A percentile compares a stretch with the other conserved stretches of the same genome.
phyloP scores from a whole-genome alignment of 805 yeast species.

The Myxozyma neglecta region DNA sequence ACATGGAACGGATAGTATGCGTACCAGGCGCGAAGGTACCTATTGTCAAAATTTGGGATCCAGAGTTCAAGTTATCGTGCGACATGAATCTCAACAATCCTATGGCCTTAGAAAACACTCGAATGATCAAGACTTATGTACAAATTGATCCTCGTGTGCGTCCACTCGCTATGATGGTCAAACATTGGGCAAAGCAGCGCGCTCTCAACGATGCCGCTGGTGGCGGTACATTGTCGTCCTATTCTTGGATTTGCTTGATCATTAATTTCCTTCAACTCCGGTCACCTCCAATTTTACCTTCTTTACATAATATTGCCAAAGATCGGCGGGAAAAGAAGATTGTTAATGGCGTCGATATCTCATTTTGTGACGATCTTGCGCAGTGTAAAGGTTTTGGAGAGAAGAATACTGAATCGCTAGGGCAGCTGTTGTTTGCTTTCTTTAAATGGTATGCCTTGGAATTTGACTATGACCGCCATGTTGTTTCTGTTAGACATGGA shows the following conservation, averaged over 20 bases:
- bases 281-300: slow-evolving; percentile 32
- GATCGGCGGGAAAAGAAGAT: slow-evolving; percentile 9
- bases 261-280: slow-evolving; percentile 34
- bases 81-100: slow-evolving; percentile 36
- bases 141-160: slow-evolving; percentile 34
- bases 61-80: slow-evolving; percentile 32
- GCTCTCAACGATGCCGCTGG: slow-evolving; percentile 36
- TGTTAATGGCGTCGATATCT: slow-evolving; percentile 27
- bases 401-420: slow-evolving; percentile 32
- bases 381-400: slow-evolving; percentile 23
- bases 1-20: slow-evolving; percentile 34
- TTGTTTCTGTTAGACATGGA: slow-evolving; percentile 34
- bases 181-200: slow-evolving; percentile 36
- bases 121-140: slow-evolving; percentile 33
- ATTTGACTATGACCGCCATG: slow-evolving; percentile 31
- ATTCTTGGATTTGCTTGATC: slow-evolving; percentile 36
- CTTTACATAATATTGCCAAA: slow-evolving; percentile 28
- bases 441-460: slow-evolving; percentile 33
- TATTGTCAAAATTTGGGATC: slow-evolving; percentile 36
- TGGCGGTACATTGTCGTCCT: slow-evolving; percentile 36
- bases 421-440: slow-evolving; percentile 30
- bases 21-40: slow-evolving; percentile 36
- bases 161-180: slow-evolving; percentile 33
- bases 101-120: slow-evolving; percentile 34
- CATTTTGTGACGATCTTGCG: slow-evolving; percentile 33